A percentile compares a stretch with the other conserved stretches of the same genome.
phyloP scores from a whole-genome alignment of 2,329 filamentous ascomycete species.

The Diaporthe velutina region DNA sequence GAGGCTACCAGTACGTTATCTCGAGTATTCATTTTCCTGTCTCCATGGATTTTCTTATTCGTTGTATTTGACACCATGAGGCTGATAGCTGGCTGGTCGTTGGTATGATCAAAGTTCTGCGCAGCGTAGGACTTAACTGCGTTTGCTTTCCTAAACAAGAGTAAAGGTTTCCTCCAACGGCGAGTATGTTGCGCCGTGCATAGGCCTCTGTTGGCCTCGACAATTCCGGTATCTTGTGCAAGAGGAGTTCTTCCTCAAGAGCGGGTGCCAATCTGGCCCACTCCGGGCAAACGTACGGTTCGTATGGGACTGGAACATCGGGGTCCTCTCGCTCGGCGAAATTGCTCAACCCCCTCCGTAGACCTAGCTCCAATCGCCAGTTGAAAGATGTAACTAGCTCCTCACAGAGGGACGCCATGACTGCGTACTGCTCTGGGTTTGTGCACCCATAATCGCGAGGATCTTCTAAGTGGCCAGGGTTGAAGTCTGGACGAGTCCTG shows the following conservation, averaged over 20 bases:
- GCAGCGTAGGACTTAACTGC: too few relatives aligned
- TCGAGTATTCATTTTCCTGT: too few relatives aligned
- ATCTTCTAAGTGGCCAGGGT: neutral
- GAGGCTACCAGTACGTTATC: too few relatives aligned
- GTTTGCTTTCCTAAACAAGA: too few relatives aligned
- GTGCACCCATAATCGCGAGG: neutral
- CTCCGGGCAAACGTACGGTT: slow-evolving; percentile 5
- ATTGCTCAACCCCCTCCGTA: neutral
- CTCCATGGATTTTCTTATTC: too few relatives aligned
- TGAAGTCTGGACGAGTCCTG: neutral
- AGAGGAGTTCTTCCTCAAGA: neutral
- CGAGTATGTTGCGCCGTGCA: neutral
- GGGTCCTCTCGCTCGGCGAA: neutral
- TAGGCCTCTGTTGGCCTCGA: neutral
- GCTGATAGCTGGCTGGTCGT: too few relatives aligned
- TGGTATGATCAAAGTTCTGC: too few relatives aligned
- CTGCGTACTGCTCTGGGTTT: slow-evolving; percentile 8
- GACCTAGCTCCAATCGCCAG: slow-evolving; percentile 9
- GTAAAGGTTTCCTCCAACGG: too few relatives aligned
- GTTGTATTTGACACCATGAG: too few relatives aligned
- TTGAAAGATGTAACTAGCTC: slow-evolving; percentile 9
- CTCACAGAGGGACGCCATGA: slow-evolving; percentile 11
- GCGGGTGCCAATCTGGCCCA: neutral
- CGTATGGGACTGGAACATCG: neutral
- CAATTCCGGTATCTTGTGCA: neutral